Evolutionary conservation across 768 basidiomycete species (phyloP), one percentile per base, ranked within the genome.

Genomic region (Scleroderma citrinum): DNA sequence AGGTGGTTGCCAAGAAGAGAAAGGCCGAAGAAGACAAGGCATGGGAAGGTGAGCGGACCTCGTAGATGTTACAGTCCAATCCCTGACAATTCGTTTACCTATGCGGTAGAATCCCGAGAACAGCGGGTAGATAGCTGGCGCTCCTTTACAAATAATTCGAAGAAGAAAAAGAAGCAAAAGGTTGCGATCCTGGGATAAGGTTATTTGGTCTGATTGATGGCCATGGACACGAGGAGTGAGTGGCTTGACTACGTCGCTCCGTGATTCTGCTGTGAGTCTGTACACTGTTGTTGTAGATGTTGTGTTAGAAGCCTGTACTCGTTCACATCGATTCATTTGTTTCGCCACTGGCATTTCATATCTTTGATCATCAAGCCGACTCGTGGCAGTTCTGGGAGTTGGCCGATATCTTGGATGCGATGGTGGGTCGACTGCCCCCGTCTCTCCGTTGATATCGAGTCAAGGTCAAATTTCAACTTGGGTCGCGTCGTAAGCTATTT

Each of bases 91-190:
- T 29, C 24, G 41, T 32, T 19, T 48, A 19, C 26, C 26, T 29
- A 4, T 30, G n/a, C 61, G n/a, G n/a, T n/a, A 87, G 86, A 85
- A 50, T 81, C 71, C 29, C 76, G 91, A 55, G 91, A 93, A 52
- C 72, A 86, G 56, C 83, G 91, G 29, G 90, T 93, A 26, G 89
- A 77, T 57, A 87, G 83, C 59, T 93, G 91, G 91, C 78, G 91
- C 49, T 72, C 70, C 21, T 93, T 93, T 61, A 66, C 77, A 12
- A 81, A 71, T 52, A 70, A 45, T 46, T 72, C 76, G 34, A 87
- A 85, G 69, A 92, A 89, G 77, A 93, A 92, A 73, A 90, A 90
- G 69, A 91, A 88, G 68, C 54, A 73, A 46, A 89, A 90, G 68
- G 71, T 66, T 45, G 68, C 71, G 40, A 65, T 88, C 51, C 82